Base-by-base conservation (phyloP, 768 basidiomycete genomes). In the Lactifluus rugatus region DNA sequence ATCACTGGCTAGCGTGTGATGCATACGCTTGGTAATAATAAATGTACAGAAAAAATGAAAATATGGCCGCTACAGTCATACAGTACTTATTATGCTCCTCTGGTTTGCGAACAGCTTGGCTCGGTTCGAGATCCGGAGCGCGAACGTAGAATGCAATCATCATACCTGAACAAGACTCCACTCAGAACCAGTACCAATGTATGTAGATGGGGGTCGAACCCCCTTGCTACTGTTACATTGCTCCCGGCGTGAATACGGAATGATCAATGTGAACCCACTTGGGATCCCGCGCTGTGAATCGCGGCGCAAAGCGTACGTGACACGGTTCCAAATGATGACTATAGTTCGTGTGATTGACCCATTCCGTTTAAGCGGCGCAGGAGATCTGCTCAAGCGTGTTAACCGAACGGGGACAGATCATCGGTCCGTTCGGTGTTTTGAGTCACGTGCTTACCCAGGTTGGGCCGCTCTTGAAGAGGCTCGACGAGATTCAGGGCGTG, bases 261-360 rank as follows among this genome's bases (percentile, higher is more conserved):
- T 4, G 28, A 46, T 42, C 26, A 58, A n/a, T 6, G 57, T 31
- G 37, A 58, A 52, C 19, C 57, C 46, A 0, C 28, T 36, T 17
- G 52, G 57, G 17, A 53, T 21, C 1, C 51, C 51, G 2, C 45
- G 25, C 42, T 10, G 42, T 11, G 57, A 53, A 16, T 34, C 28
- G 37, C 57, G 46, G n/a, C 48, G 45, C 28, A 48, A 21, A 8
- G 39, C 17, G 19, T 36, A 21, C 21, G 46, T 42, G 10, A 21
- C 31, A 6, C 57, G 57, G 9, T 53, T 58, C 57, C 51, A 48
- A 6, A 9, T 26, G 23, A 48, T 34, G 45, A 58, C 36, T 17
- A 31, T 19, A 9, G n/a, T 34, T 0, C 57, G 51, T 13, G 9
- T 41, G 11, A 52, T 45, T 3, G 52, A 48, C 10, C 28, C 31